These are phyloP conservation scores for Pichia sp. DNA, from an alignment of 1,139 yeast species.

Conservation along the genomic window DNA sequence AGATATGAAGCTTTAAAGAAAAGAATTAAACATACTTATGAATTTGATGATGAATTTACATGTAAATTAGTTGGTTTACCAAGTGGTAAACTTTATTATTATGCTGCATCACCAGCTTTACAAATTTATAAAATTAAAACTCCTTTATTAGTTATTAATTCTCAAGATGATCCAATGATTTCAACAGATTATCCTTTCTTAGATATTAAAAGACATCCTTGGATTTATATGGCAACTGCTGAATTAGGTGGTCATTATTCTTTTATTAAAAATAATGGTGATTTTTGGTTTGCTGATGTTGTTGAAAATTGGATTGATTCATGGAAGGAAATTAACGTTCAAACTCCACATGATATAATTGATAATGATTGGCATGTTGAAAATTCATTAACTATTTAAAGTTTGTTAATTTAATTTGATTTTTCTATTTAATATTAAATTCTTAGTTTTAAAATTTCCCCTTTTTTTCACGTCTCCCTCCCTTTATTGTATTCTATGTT, in stretches of 20 bases:
- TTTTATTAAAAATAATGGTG: slow-evolving; percentile 49
- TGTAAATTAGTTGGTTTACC: slow-evolving; percentile 67
- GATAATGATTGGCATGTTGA: slow-evolving; percentile 9
- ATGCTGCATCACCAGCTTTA: slow-evolving; percentile 58
- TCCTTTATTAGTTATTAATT: slow-evolving; percentile 64
- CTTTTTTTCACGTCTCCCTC: too few relatives aligned
- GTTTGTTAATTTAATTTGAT: not conserved
- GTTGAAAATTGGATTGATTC: slow-evolving; percentile 55
- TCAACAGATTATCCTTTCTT: slow-evolving; percentile 44
- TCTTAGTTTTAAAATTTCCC: not conserved
- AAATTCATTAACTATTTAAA: not conserved
- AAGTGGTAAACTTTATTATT: slow-evolving; percentile 64
- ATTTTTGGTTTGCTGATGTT: slow-evolving; percentile 69
- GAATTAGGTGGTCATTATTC: slow-evolving; percentile 64
- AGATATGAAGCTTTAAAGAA: slow-evolving; percentile 27
- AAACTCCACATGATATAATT: slow-evolving; percentile 9
- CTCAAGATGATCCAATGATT: slow-evolving; percentile 79
- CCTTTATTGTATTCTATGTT: too few relatives aligned
- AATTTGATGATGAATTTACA: slow-evolving; percentile 70
- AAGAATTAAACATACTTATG: slow-evolving; percentile 35
- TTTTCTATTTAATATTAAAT: too few relatives aligned
- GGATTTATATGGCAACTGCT: slow-evolving; percentile 46
- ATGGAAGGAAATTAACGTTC: slow-evolving; percentile 35
- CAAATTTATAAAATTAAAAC: slow-evolving; percentile 51
- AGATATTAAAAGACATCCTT: slow-evolving; percentile 52